Evolutionary conservation across 108 stramenopile species (phyloP), one percentile per base, ranked within the genome.

Genomic region (Discostella pseudostelligera): DNA sequence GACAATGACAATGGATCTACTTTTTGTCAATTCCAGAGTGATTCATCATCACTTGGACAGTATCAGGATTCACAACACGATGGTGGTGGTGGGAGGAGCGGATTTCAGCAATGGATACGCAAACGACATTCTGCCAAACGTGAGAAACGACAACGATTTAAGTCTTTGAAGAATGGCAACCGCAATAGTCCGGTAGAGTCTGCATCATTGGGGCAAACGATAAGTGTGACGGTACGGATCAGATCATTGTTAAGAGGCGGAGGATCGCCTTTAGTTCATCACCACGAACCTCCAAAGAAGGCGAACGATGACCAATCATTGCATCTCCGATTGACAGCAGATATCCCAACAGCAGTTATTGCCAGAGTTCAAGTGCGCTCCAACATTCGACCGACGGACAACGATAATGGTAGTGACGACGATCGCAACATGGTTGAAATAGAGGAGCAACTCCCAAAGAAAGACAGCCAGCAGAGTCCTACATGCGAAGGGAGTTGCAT

Each of bases 51-150:
- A 19, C 44, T 11, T 19, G 28, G 12, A 35, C 54, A 29, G 43
- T 9, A 22, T 19, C 13, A 39, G 2, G 4, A 39, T 49, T 47
- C n/a, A 1, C 57, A 39, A 29, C 46, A 39, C 14, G 45, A 54
- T 0, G 36, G 36, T 8, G 8, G 50, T 0, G 21, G 2, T 8
- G 62, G 47, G 9, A 3, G 17, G 6, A 62, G 64, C 20, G 57
- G 45, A 59, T 49, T 68, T 4, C 56, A 42, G 37, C 16, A 68
- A 51, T 58, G 67, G 67, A 49, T 68, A 39, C 42, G 43, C 17
- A 59, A 59, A 29, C 67, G 67, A 49, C 29, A 42, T 3, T 39
- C 35, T 9, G 35, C 32, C 20, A 48, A 56, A 49, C 57, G 7
- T 32, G 48, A 59, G n/a, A 56, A 50, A 49, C 67, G 57, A 45